Evolutionary conservation across 352 stramenopile genomes (phyloP), one percentile per base, ranked within the genome.

Genomic region (Phytophthora kernoviae): DNA sequence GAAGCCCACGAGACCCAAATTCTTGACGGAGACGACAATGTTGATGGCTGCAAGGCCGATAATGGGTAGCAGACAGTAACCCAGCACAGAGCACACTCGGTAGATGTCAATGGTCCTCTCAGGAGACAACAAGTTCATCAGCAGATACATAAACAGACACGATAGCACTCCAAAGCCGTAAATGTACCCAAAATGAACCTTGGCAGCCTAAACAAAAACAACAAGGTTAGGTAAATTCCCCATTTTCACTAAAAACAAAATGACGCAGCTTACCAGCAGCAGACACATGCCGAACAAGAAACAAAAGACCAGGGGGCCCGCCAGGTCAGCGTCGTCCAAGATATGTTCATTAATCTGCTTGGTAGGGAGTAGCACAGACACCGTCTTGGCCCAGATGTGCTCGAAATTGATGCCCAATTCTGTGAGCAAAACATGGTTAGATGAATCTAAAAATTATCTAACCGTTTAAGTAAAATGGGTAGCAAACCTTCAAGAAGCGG

Each of bases 101-200:
- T 96, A 98, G 51, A 98, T 87, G 58, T 93, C 91, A 57, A 99
- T 96, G 7, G 81, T 87, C 21, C 81, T 79, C 32, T 91, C 71
- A 1, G 82, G 77, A 20, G 87, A 93, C 53, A 99, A 84, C 20
- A 99, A 72, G 79, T 99, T 99, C 61, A 99, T 85, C 30, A 99
- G 81, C 32, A 98, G 53, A 46, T 97, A 98, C 83, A 99, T 96
- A 59, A 92, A 91, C 17, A 98, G 46, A 69, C 94, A 99, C 42
- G 96, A 98, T 57, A 98, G 90, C n/a, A 99, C 68, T 22, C 96
- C 95, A 73, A 99, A 99, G 41, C 96, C 96, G 76, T 99, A 99
- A 58, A 99, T 98, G 75, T 99, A 99, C 32, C 97, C 96, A 69
- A 99, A 99, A 58, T 99, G 95, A 50, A 99, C 75, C 73, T 98